Conservation (phyloP, 257 asterid genomes). For the Rubia yunnanensis region DNA sequence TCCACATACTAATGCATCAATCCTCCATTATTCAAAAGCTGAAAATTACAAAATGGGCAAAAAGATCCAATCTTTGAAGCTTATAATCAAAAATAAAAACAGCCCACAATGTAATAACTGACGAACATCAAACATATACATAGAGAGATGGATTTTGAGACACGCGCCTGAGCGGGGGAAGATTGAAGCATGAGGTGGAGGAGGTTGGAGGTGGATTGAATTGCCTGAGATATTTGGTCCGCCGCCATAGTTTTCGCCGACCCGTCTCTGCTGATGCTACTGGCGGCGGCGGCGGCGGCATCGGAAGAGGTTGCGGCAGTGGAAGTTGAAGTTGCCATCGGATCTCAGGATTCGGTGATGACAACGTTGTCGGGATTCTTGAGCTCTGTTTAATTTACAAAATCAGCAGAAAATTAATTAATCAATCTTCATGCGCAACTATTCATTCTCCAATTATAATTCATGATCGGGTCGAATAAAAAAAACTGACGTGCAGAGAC, state of each 20-base stretch:
- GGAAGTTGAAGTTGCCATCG: constrained; percentile 17
- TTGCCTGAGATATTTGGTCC: constrained; percentile 77
- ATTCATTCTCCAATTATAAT: too few species aligned
- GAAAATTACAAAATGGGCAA: constrained; percentile 1
- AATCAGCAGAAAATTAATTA: neutral
- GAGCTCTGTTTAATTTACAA: neutral
- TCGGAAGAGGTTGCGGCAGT: neutral
- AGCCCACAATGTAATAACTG: neutral
- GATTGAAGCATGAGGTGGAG: constrained; percentile 86
- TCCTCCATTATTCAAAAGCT: neutral
- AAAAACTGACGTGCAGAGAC: too few species aligned
- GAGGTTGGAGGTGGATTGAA: constrained; percentile 80
- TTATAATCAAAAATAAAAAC: neutral
- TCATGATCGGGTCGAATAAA: too few species aligned
- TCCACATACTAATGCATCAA: neutral
- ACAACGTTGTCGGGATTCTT: neutral
- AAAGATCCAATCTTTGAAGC: neutral
- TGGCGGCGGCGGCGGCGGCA: neutral
- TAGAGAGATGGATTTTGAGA: neutral
- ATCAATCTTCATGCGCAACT: too few species aligned
- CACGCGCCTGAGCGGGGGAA: constrained; percentile 57
- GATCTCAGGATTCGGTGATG: neutral
- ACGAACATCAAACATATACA: neutral
- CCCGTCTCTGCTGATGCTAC: constrained; percentile 35
- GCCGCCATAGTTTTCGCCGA: constrained; percentile 53